Evolutionary conservation across 2,329 filamentous ascomycete genomes (phyloP).

Genomic region (Clarireedia hainanense): DNA sequence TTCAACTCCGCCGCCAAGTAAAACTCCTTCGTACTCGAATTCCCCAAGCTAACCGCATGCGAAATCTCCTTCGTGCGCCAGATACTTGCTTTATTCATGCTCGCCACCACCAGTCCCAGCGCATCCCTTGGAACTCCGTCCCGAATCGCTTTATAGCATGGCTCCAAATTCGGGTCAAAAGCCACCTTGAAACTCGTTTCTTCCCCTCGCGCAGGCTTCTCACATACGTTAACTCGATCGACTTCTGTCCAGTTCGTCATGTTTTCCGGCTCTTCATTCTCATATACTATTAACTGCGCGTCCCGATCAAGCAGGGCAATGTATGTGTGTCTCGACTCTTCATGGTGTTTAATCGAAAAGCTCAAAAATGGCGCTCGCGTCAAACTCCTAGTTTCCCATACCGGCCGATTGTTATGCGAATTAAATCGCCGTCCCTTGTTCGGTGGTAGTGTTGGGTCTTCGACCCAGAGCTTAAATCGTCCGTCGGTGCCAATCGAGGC

Average conservation of each 20-base stretch:
- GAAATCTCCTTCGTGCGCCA: constrained; percentile 64
- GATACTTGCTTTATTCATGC: constrained; percentile 74
- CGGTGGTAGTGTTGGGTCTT: constrained; percentile 73
- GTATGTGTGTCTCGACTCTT: constrained; percentile 73
- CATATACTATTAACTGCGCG: constrained; percentile 70
- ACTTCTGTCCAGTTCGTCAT: constrained; percentile 67
- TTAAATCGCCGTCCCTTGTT: constrained; percentile 74
- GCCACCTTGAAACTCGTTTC: constrained; percentile 80
- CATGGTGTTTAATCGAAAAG: constrained; percentile 76
- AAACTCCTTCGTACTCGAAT: constrained; percentile 64
- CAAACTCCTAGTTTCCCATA: constrained; percentile 29
- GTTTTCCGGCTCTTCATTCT: constrained; percentile 78
- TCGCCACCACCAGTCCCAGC: constrained; percentile 74
- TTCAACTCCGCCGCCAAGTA: constrained; percentile 73
- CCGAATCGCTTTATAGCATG: constrained; percentile 67
- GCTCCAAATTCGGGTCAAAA: constrained; percentile 81
- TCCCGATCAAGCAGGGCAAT: constrained; percentile 79
- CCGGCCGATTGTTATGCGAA: constrained; percentile 56
- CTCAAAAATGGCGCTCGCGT: constrained; percentile 52
- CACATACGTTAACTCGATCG: constrained; percentile 68
- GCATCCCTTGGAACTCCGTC: constrained; percentile 77
- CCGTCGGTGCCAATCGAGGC: constrained; percentile 86
- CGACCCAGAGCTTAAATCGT: constrained; percentile 85
- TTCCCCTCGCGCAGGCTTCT: constrained; percentile 67
- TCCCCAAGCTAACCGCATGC: constrained; percentile 42